phyloP scores from a whole-genome alignment of 495 filamentous ascomycete genomes.

The Hypoxylon crocopeplum region DNA sequence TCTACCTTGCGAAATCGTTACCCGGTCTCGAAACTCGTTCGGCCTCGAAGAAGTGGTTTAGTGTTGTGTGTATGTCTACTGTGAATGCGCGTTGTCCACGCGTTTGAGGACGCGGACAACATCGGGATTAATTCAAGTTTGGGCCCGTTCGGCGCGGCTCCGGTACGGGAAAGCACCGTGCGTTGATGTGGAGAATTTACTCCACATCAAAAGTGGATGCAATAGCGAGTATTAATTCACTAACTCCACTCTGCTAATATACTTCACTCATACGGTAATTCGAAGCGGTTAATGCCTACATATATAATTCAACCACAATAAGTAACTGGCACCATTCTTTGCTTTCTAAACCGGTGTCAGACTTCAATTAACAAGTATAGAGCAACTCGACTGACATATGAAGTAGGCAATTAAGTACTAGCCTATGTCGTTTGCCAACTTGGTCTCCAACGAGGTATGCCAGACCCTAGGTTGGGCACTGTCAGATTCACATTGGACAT shows the following conservation, averaged over 20 bases:
- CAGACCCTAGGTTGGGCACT: slow-evolving; percentile 25
- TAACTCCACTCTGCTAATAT: no score
- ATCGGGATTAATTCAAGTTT: not conserved
- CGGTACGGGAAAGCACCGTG: slow-evolving; percentile 2
- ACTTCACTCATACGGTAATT: no score
- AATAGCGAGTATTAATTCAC: no score
- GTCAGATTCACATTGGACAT: slow-evolving; percentile 24
- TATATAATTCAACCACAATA: no score
- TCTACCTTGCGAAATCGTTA: no score
- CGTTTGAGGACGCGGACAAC: not conserved
- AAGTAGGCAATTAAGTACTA: not conserved
- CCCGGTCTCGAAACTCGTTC: no score
- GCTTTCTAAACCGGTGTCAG: no score
- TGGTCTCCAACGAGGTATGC: slow-evolving; percentile 1
- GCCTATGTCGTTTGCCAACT: not conserved
- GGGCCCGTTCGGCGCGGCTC: slow-evolving; percentile 14
- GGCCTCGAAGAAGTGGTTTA: no score
- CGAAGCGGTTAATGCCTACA: no score
- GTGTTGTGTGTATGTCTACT: no score
- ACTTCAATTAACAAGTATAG: no score
- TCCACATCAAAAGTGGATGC: not conserved
- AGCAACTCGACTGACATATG: no score
- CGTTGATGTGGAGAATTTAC: not conserved
- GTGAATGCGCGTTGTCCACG: not conserved
- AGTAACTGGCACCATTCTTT: not conserved